Percentiles rank a stretch among this genome's conserved stretches.
These are phyloP conservation scores for Chloromonas sp. DNA, from an alignment of 163 green algal species.

Conservation along the genomic window DNA sequence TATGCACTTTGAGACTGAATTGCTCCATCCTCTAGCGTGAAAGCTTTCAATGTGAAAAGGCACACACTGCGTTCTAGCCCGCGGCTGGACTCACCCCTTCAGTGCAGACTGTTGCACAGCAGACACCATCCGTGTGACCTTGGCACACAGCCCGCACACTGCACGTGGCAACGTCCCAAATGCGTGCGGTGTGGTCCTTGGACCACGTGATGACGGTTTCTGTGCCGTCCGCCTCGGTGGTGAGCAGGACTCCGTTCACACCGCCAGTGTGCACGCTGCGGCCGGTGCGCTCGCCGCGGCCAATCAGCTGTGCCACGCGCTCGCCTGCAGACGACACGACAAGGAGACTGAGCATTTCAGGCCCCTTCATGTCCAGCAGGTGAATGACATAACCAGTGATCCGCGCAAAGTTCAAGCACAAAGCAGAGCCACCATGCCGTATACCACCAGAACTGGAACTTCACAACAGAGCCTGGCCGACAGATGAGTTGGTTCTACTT, in stretches of 20 bases:
- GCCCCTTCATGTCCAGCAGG: background rate
- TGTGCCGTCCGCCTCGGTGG: background rate
- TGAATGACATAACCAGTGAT: background rate
- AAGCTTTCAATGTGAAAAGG: no score
- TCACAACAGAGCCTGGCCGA: no score
- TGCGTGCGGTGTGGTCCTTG: conserved; percentile 55
- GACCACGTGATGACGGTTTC: background rate
- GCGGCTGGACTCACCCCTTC: conserved; percentile 16
- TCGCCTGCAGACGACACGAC: background rate
- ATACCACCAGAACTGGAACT: no score
- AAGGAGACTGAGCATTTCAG: background rate
- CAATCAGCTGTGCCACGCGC: conserved; percentile 23
- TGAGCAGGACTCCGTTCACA: conserved; percentile 51
- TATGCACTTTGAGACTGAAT: no score
- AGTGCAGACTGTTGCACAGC: conserved; percentile 11
- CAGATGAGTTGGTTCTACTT: no score
- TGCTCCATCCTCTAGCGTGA: no score
- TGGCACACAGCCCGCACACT: conserved; percentile 17
- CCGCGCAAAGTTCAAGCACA: no score
- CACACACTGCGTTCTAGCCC: no score
- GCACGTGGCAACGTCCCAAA: conserved; percentile 54
- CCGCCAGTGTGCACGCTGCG: conserved; percentile 44
- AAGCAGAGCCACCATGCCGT: no score
- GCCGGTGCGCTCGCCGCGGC: conserved; percentile 26
- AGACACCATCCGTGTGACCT: conserved; percentile 27